Evolutionary conservation across 1,284 basidiomycete genomes (phyloP), one percentile per base, ranked within the genome.

Genomic region (Papiliotrema flavescens): DNA sequence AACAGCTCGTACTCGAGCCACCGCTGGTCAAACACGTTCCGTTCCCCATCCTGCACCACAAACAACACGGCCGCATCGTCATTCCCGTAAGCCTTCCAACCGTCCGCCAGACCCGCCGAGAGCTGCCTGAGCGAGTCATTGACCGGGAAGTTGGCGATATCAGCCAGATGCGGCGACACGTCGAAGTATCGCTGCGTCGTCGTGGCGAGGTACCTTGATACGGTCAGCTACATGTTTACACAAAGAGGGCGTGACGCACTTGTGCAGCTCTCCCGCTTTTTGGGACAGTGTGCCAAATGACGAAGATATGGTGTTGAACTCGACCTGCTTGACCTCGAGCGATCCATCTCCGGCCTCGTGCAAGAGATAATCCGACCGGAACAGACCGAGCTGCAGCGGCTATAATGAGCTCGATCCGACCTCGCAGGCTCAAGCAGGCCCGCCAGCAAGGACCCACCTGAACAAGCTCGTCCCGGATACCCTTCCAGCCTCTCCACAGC

Each of bases 1-100:
- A 90, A 73, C 0, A 98, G 79, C 59, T 89, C 85, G 63, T 91
- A 95, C 75, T 98, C 91, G 15, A 98, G 76, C 76, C 83, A 85
- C 4, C 87, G 82, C 73, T 98, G 96, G 70, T 98, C 95, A 70
- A 98, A 98, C 0, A 95, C 83, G 71, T 98, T 98, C n/a, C 94
- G 82, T 74, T 98, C 96, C 24, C 84, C 83, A 8, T 85, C 82
- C 69, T 96, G 94, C 0, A 92, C 85, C 4, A 98, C 90, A 64
- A 98, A 93, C 2, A 98, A 80, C 19, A 98, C 63, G 14, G 65
- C 68, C 0, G 73, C 69, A 2, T 67, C 60, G 22, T 57, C 49
- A 37, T 54, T 61, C 11, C 60, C 81, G 69, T 95, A 97, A 11
- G 85, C 85, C 44, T 79, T 76, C 74, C 96, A 93, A 0, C 86